A percentile compares a stretch with the other conserved stretches of the same genome.
These are phyloP conservation scores for Arthrinium phaeospermum DNA, from an alignment of 2,329 filamentous ascomycete species.

Conservation along the genomic window DNA sequence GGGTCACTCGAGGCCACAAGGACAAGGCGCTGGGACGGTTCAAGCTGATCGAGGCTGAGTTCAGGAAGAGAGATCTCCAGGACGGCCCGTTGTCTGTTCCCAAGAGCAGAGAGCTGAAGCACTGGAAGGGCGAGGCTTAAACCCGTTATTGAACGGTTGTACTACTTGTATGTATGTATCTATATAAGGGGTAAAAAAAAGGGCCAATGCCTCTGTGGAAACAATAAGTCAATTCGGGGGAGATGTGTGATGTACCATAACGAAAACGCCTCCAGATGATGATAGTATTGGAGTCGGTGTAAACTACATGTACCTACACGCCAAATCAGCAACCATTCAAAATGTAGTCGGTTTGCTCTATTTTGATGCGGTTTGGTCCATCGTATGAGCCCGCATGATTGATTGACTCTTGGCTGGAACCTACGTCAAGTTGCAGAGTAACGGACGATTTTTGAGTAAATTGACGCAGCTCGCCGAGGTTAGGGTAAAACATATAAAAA, in stretches of 20 bases:
- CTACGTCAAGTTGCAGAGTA: conserved; percentile 12
- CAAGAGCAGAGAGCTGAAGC: conserved; percentile 47
- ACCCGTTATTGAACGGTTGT: neutral
- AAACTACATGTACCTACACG: neutral
- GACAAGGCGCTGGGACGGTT: conserved; percentile 75
- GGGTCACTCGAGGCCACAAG: conserved; percentile 73
- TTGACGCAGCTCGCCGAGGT: conserved; percentile 5
- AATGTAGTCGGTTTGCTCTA: neutral
- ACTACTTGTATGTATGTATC: conserved; percentile 7
- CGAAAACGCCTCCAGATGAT: neutral
- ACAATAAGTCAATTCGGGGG: neutral
- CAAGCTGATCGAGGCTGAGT: conserved; percentile 79
- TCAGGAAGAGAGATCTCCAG: conserved; percentile 65
- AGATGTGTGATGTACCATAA: conserved; percentile 13
- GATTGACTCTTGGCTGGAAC: neutral
- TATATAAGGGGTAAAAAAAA: neutral
- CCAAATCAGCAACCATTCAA: neutral
- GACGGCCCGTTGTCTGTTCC: conserved; percentile 49
- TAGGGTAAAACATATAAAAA: neutral
- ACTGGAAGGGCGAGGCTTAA: conserved; percentile 1
- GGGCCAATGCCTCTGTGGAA: conserved; percentile 3
- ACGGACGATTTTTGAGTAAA: neutral
- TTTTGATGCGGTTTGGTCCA: neutral
- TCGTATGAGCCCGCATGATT: neutral
- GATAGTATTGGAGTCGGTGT: neutral